Evolutionary conservation across 2,329 filamentous ascomycete genomes (phyloP).

Genomic region (Coniochaeta sp.): DNA sequence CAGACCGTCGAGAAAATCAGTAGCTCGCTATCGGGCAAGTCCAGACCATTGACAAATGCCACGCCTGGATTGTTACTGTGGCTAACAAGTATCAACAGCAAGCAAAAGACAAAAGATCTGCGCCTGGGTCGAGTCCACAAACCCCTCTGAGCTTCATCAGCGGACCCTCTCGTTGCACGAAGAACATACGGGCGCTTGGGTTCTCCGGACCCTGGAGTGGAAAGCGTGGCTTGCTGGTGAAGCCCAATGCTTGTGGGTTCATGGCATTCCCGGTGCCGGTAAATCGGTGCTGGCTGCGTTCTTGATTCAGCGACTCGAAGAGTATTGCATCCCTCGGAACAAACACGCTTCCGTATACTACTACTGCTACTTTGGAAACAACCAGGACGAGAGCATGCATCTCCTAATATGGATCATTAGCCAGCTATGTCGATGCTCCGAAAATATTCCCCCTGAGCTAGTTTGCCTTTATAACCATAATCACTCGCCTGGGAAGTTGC

Average conservation of each 20-base stretch:
- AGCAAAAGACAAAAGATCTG: too few relatives aligned
- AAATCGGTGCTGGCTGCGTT: conserved; percentile 21
- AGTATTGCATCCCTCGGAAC: conserved; percentile 2
- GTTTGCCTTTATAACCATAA: conserved; percentile 1
- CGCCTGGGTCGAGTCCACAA: too few relatives aligned
- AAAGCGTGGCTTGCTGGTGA: neutral
- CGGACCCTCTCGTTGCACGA: neutral
- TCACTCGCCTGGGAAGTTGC: conserved; percentile 3
- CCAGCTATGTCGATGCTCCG: conserved; percentile 7
- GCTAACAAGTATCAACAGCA: too few relatives aligned
- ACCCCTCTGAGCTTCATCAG: too few relatives aligned
- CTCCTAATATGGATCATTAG: conserved; percentile 12
- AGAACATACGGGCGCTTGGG: neutral
- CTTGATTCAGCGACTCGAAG: conserved; percentile 13
- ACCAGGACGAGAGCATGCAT: conserved; percentile 10
- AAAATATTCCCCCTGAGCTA: neutral
- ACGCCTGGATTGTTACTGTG: too few relatives aligned
- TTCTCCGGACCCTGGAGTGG: neutral
- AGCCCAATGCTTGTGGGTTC: conserved; percentile 9
- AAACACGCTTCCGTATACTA: conserved; percentile 7
- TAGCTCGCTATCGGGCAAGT: neutral
- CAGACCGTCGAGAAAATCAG: neutral
- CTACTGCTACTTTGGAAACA: conserved; percentile 12
- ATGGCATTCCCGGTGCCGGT: conserved; percentile 17
- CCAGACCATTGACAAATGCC: too few relatives aligned